Percentiles rank a stretch among this genome's conserved stretches.
Conservation (phyloP, 805 yeast species). For the Scheffersomyces ergatensis region DNA sequence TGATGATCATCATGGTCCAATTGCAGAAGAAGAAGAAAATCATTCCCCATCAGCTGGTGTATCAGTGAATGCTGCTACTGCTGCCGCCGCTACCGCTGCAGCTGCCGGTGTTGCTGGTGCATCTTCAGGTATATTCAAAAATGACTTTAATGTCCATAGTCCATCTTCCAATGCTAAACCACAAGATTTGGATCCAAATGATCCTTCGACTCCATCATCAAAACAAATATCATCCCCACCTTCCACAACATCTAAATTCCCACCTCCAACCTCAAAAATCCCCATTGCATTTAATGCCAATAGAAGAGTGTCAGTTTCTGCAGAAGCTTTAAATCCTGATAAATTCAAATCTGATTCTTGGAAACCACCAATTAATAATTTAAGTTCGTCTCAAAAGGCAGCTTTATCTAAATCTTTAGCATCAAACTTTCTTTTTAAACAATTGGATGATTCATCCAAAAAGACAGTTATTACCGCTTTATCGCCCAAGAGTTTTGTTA, state of each 20-base stretch:
- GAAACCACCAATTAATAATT: slow-evolving; percentile 69
- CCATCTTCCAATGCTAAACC: slow-evolving; percentile 7
- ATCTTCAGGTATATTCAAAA: slow-evolving; percentile 22
- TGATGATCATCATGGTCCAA: slow-evolving; percentile 12
- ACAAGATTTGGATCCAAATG: slow-evolving; percentile 27
- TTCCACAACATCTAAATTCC: slow-evolving; percentile 5
- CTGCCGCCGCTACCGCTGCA: too few relatives aligned
- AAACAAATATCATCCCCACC: slow-evolving; percentile 3
- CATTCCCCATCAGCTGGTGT: not conserved
- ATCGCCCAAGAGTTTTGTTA: slow-evolving; percentile 61
- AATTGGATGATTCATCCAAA: slow-evolving; percentile 74
- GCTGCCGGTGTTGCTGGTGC: slow-evolving; percentile 5
- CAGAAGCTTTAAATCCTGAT: slow-evolving; percentile 81
- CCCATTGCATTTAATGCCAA: slow-evolving; percentile 70
- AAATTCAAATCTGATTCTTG: slow-evolving; percentile 64
- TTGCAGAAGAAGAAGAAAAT: not conserved
- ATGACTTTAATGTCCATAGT: slow-evolving; percentile 18
- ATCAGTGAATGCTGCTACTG: not conserved
- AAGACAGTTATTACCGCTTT: slow-evolving; percentile 81
- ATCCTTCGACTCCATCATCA: slow-evolving; percentile 8
- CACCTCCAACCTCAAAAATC: slow-evolving; percentile 20
- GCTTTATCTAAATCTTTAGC: slow-evolving; percentile 71
- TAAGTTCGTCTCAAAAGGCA: slow-evolving; percentile 59
- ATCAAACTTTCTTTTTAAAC: slow-evolving; percentile 80
- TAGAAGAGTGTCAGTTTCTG: slow-evolving; percentile 87